Conservation (phyloP, 2,329 filamentous ascomycete genomes). For the Nigrospora oryzae region DNA sequence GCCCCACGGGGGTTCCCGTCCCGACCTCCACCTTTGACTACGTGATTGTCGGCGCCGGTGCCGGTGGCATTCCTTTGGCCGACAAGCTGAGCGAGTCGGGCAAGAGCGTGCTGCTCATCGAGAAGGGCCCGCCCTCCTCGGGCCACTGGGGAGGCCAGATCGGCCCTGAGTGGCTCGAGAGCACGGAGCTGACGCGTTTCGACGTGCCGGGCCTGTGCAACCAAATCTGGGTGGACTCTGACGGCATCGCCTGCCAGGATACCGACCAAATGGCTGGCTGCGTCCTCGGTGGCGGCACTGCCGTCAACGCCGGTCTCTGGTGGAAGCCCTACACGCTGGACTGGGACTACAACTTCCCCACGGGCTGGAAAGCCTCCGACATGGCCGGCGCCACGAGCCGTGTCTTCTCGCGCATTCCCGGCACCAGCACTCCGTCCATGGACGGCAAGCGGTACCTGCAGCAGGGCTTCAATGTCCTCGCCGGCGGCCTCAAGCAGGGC, state of each 20-base stretch:
- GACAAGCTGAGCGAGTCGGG: constrained; percentile 56
- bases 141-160: constrained; percentile 55
- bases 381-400: constrained; percentile 49
- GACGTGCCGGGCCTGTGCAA: constrained; percentile 67
- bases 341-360: constrained; percentile 64
- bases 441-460: constrained; percentile 59
- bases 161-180: constrained; percentile 44
- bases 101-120: constrained; percentile 55
- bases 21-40: constrained; percentile 43
- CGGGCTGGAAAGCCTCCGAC: constrained; percentile 59
- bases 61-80: constrained; percentile 50
- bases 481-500: constrained; percentile 46
- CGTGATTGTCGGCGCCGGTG: constrained; percentile 52
- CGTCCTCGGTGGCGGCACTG: constrained; percentile 58
- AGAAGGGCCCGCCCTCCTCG: constrained; percentile 53
- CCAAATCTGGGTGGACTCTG: constrained; percentile 58
- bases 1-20: constrained; percentile 19
- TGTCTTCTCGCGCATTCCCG: constrained; percentile 61
- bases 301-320: constrained; percentile 61
- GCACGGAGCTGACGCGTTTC: constrained; percentile 58
- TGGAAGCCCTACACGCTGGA: constrained; percentile 51
- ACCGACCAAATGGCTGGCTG: constrained; percentile 69
- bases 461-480: constrained; percentile 54
- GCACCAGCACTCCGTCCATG: constrained; percentile 54
- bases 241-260: constrained; percentile 58